Base-by-base conservation (phyloP, 352 stramenopile genomes). In the Pythium myriotylum region DNA sequence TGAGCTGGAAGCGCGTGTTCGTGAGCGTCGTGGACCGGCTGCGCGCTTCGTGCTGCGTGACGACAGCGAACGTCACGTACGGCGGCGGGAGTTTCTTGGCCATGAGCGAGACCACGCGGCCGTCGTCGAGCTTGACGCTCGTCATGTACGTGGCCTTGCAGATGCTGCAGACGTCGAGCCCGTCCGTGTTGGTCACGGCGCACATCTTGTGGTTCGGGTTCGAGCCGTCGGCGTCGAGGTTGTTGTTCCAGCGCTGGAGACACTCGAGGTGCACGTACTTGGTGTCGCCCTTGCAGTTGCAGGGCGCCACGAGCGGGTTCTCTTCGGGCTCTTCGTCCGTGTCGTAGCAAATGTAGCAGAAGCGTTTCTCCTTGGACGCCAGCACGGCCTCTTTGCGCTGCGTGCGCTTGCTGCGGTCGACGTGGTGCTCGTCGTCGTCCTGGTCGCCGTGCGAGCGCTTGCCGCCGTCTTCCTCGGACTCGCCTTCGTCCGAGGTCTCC, bases 261-360 rank as follows among this genome's bases (percentile, higher is more conserved):
- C 91, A 97, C 55, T 96, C 83, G n/a, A 97, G 62, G 42, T 97
- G 91, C 9, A 97, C 85, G 62, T 96, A 97, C 68, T 95, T 92
- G 32, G 91, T 97, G 72, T 97, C 91, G 23, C 91, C 89, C 57
- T 96, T 96, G 70, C 91, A 97, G 50, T 95, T 76, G 62, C 91
- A 97, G 4, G 91, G 91, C 12, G 91, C 88, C 9, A 97, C 88
- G 4, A 97, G 77, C 37, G 89, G 89, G 65, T 97, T 97, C 42
- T 81, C 77, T 0, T 90, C 74, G 2, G 82, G 70, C 35, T 96
- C 83, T 59, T 96, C 87, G 42, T 96, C 89, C 46, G 79, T 85
- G 57, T 97, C 91, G 71, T 97, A 97, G 71, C 91, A 97, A 82
- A 97, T 97, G 73, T 97, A 97, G 70, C 91, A 97, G 61, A 94